These are phyloP conservation scores for Coniochaeta ligniaria DNA, from an alignment of 2,329 filamentous ascomycete species.

Conservation along the genomic window DNA sequence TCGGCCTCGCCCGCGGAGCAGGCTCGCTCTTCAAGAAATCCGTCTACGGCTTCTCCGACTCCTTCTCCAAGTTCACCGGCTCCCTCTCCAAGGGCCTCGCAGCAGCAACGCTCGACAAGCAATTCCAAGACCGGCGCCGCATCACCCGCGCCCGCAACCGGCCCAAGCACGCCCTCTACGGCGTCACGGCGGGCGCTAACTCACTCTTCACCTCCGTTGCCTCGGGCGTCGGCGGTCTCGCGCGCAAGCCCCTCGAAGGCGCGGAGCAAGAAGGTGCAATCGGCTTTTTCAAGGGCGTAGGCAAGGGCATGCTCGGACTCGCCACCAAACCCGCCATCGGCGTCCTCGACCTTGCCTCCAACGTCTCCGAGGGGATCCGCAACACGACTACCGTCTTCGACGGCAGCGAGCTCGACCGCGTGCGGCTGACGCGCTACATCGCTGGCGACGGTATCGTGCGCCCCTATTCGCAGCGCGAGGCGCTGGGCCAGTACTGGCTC, in stretches of 20 bases:
- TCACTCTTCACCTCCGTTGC: slow-evolving; percentile 89
- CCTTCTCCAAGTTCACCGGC: slow-evolving; percentile 95
- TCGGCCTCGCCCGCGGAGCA: slow-evolving; percentile 93
- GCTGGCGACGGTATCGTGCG: slow-evolving; percentile 88
- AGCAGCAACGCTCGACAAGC: slow-evolving; percentile 92
- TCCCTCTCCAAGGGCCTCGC: slow-evolving; percentile 95
- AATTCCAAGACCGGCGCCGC: slow-evolving; percentile 92
- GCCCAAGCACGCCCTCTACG: slow-evolving; percentile 94
- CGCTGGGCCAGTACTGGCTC: slow-evolving; percentile 95
- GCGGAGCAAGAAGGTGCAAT: slow-evolving; percentile 91
- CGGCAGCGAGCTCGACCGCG: slow-evolving; percentile 85
- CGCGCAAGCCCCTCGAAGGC: slow-evolving; percentile 88
- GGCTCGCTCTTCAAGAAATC: slow-evolving; percentile 98
- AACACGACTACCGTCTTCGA: slow-evolving; percentile 99
- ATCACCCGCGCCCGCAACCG: slow-evolving; percentile 90
- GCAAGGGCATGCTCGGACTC: slow-evolving; percentile 89
- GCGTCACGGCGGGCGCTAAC: slow-evolving; percentile 91
- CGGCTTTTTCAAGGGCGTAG: slow-evolving; percentile 96
- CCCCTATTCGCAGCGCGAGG: slow-evolving; percentile 90
- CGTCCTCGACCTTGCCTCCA: slow-evolving; percentile 93
- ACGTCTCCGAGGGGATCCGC: slow-evolving; percentile 92
- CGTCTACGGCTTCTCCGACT: slow-evolving; percentile 94
- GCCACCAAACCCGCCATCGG: slow-evolving; percentile 96
- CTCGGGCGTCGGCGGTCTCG: slow-evolving; percentile 87
- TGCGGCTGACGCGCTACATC: slow-evolving; percentile 89